phyloP scores from a whole-genome alignment of 108 stramenopile genomes.

The Nannochloropsis granulata region DNA sequence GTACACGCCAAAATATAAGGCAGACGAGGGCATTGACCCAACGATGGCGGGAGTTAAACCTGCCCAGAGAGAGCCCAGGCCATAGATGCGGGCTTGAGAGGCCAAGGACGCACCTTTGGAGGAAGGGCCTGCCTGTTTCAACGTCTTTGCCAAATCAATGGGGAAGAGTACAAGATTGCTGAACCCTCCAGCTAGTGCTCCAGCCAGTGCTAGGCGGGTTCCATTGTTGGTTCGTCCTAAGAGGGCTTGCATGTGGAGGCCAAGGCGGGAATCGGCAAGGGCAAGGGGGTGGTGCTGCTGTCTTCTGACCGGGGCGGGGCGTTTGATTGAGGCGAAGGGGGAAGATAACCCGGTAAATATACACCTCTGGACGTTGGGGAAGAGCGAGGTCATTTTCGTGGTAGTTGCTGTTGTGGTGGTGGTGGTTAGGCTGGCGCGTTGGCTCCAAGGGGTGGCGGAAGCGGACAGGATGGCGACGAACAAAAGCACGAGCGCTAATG shows the following conservation, averaged over 20 bases:
- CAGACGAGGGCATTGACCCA: slow-evolving; percentile 54
- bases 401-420: too few relatives aligned
- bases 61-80: slow-evolving; percentile 24
- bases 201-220: slow-evolving; percentile 19
- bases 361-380: too few relatives aligned
- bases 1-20: slow-evolving; percentile 58
- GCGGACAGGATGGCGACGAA: too few relatives aligned
- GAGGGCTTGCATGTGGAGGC: not conserved
- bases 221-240: not conserved
- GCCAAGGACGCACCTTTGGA: slow-evolving; percentile 1
- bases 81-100: not conserved
- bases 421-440: too few relatives aligned
- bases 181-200: slow-evolving; percentile 38
- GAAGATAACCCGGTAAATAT: too few relatives aligned
- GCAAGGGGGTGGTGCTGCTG: not conserved
- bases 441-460: too few relatives aligned
- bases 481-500: too few relatives aligned
- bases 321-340: too few relatives aligned
- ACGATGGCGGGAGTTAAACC: slow-evolving; percentile 45
- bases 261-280: not conserved
- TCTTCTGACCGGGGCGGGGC: not conserved
- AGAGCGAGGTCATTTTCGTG: too few relatives aligned
- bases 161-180: slow-evolving; percentile 37
- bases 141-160: slow-evolving; percentile 40
- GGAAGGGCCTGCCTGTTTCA: slow-evolving; percentile 24